Evolutionary conservation across 129 eudicot genomes (phyloP).

Genomic region (Arctium lappa): DNA sequence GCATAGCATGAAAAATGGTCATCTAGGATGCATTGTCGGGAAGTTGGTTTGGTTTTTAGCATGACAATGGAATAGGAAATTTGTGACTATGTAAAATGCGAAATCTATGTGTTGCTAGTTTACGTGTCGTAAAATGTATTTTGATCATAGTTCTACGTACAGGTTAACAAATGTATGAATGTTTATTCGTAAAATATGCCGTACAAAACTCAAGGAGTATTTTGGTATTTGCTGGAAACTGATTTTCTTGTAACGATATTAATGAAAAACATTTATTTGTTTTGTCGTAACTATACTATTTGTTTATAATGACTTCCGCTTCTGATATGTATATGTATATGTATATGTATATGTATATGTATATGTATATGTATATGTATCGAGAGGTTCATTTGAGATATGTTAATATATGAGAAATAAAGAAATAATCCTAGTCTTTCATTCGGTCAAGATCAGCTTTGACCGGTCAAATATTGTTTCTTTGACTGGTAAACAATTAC

Average conservation of each 20-base stretch:
- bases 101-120: neutral
- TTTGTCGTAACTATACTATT: too few species aligned
- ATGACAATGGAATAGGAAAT: constrained; percentile 24
- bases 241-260: neutral
- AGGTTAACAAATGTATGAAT: neutral
- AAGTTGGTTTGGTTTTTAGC: constrained; percentile 23
- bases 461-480: too few species aligned
- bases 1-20: constrained; percentile 27
- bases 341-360: too few species aligned
- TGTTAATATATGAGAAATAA: too few species aligned
- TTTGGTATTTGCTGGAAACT: neutral
- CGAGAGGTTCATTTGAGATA: too few species aligned
- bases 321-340: too few species aligned
- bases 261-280: neutral
- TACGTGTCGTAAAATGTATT: constrained; percentile 1
- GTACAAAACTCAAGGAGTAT: neutral
- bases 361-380: too few species aligned
- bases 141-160: neutral
- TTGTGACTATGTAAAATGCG: constrained; percentile 14
- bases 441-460: too few species aligned
- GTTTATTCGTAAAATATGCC: neutral
- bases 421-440: too few species aligned
- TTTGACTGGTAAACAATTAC: too few species aligned
- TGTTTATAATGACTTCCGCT: too few species aligned
- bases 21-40: constrained; percentile 34